These are phyloP conservation scores for Eucalyptus marginata DNA, from an alignment of 345 rosid species.

Conservation along the genomic window DNA sequence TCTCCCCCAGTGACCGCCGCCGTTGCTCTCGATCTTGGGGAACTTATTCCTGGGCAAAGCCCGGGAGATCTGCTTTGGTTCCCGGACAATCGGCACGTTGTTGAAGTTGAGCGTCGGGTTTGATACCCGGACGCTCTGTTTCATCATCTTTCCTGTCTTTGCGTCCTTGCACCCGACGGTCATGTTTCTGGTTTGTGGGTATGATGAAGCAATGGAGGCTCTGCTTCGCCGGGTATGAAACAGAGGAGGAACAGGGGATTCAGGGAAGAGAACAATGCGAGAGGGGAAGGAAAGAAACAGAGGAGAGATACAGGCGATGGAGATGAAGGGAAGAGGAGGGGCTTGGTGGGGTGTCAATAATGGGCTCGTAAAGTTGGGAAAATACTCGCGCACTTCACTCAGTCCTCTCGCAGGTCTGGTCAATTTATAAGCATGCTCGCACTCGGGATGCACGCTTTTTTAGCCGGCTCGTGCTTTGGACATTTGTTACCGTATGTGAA, in stretches of 20 bases:
- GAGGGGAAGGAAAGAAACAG: not conserved
- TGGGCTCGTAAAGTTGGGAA: not conserved
- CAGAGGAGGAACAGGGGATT: conserved; percentile 8
- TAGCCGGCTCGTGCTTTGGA: not conserved
- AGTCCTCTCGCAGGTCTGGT: not conserved
- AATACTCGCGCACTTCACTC: conserved; percentile 2
- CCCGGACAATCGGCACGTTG: conserved; percentile 21
- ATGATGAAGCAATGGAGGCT: not conserved
- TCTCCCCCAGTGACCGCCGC: conserved; percentile 16
- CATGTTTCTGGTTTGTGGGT: not conserved
- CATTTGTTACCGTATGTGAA: not conserved
- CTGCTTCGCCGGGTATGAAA: not conserved
- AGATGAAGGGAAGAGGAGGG: not conserved
- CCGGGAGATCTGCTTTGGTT: not conserved
- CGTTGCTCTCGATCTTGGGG: not conserved
- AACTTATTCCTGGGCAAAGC: conserved; percentile 8
- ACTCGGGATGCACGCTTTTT: not conserved
- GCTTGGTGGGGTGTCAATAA: conserved; percentile 16
- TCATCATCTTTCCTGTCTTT: conserved; percentile 26
- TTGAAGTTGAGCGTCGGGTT: conserved; percentile 22
- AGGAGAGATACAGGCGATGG: conserved; percentile 11
- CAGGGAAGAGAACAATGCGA: not conserved
- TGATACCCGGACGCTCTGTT: conserved; percentile 58
- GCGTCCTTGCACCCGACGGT: not conserved
- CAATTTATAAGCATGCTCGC: not conserved